Conservation (phyloP, 2,329 filamentous ascomycete species). For the Mycogone perniciosa region DNA sequence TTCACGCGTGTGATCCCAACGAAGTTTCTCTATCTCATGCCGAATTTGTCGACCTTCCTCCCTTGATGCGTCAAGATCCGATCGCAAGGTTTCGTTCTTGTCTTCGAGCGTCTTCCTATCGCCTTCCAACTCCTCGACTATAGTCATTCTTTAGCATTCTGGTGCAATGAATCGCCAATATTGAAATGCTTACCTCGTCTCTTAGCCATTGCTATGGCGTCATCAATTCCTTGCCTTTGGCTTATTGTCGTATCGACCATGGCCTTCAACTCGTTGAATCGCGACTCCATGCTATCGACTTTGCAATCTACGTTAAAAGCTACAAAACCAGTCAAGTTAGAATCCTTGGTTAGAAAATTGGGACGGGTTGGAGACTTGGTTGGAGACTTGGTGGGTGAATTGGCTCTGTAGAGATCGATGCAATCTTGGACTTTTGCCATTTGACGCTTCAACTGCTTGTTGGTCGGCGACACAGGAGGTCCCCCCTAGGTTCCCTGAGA, state of each 20-base stretch:
- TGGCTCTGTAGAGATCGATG: constrained; percentile 28
- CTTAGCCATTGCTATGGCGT: constrained; percentile 68
- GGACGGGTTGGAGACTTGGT: constrained; percentile 37
- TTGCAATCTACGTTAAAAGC: constrained; percentile 75
- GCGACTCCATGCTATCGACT: constrained; percentile 67
- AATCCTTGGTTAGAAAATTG: constrained; percentile 64
- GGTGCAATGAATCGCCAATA: constrained; percentile 6
- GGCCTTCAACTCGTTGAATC: constrained; percentile 65
- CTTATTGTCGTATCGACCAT: constrained; percentile 64
- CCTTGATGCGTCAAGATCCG: constrained; percentile 50
- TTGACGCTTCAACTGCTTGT: constrained; percentile 25
- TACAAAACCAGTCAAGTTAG: constrained; percentile 60
- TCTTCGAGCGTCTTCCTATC: constrained; percentile 41
- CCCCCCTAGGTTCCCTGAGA: constrained; percentile 26
- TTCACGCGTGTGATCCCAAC: constrained; percentile 40
- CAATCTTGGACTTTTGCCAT: constrained; percentile 27
- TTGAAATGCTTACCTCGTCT: constrained; percentile 56
- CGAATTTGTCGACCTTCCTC: constrained; percentile 30
- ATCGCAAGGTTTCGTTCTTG: constrained; percentile 47
- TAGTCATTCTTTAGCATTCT: constrained; percentile 6
- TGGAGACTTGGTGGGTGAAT: constrained; percentile 26
- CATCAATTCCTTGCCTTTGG: constrained; percentile 64
- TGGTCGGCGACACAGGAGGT: constrained; percentile 29
- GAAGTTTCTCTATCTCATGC: constrained; percentile 31
- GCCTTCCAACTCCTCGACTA: constrained; percentile 44